Conservation (phyloP, 2,329 filamentous ascomycete genomes). For the Exophiala alcalophila region DNA sequence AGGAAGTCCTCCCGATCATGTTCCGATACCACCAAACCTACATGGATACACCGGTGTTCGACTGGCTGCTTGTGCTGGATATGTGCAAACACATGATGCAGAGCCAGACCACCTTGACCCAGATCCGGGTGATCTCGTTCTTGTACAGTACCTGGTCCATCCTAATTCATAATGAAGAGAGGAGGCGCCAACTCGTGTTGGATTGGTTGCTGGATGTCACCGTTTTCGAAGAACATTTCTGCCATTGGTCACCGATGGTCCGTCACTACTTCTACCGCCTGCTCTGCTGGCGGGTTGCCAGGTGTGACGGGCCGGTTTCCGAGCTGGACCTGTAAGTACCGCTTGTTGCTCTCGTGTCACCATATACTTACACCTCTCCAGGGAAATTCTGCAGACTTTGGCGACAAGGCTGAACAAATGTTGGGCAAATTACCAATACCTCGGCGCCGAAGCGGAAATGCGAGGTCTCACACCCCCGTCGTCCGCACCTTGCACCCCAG, state of each 20-base stretch:
- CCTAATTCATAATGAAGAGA: constrained; percentile 60
- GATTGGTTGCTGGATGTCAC: constrained; percentile 72
- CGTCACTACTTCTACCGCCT: constrained; percentile 88
- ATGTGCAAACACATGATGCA: constrained; percentile 75
- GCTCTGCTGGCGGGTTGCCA: constrained; percentile 82
- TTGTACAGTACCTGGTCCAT: constrained; percentile 77
- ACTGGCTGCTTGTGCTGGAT: constrained; percentile 82
- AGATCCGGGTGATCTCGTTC: constrained; percentile 79
- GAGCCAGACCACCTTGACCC: constrained; percentile 85
- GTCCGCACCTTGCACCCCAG: constrained; percentile 77
- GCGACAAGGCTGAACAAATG: constrained; percentile 65
- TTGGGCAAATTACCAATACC: constrained; percentile 77
- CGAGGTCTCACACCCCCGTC: constrained; percentile 60
- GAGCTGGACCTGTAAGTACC: constrained; percentile 64
- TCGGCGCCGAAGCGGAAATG: constrained; percentile 64
- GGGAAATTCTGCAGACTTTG: constrained; percentile 66
- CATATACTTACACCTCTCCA: constrained; percentile 36
- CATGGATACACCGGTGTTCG: constrained; percentile 52
- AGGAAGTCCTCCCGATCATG: constrained; percentile 71
- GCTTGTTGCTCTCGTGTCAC: not conserved
- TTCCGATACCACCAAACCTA: constrained; percentile 57
- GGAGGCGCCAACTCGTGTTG: constrained; percentile 68
- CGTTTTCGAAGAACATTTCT: constrained; percentile 78
- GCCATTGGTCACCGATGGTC: constrained; percentile 95
- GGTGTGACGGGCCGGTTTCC: constrained; percentile 66